Percentiles rank a stretch among this genome's conserved stretches.
Evolutionary conservation across 306 rosid species (phyloP).

Genomic region (Amphicarpaea edgeworthii): DNA sequence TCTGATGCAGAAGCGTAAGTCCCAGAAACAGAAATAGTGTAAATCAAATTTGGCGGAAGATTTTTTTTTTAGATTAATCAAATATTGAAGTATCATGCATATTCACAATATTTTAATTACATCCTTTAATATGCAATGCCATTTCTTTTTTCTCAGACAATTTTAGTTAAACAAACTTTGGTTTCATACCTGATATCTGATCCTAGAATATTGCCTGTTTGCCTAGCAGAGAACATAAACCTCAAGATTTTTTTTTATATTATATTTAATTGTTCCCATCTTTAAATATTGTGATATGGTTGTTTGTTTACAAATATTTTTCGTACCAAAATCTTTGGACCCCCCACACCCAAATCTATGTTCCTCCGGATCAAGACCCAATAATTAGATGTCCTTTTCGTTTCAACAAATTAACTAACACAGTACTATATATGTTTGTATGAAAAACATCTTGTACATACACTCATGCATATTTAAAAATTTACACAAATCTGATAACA

Average conservation of each 20-base stretch:
- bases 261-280: too few species aligned
- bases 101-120: not conserved
- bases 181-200: slow-evolving; percentile 40
- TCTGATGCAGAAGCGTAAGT: too few species aligned
- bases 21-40: slow-evolving; percentile 66
- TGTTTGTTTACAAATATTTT: not conserved
- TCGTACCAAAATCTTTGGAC: not conserved
- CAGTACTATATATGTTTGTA: too few species aligned
- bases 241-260: slow-evolving; percentile 71
- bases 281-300: too few species aligned
- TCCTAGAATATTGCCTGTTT: slow-evolving; percentile 51
- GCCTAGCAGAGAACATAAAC: slow-evolving; percentile 79
- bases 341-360: not conserved
- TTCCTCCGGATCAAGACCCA: not conserved
- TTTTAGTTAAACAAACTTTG: slow-evolving; percentile 34
- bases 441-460: not conserved
- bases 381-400: not conserved
- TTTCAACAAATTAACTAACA: not conserved
- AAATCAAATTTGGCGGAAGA: slow-evolving; percentile 44
- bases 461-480: not conserved
- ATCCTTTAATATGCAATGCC: slow-evolving; percentile 30
- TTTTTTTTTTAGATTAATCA: too few species aligned
- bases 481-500: not conserved
- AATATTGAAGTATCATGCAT: not conserved
- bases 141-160: not conserved